Evolutionary conservation across 352 stramenopile genomes (phyloP), one percentile per base, ranked within the genome.

Genomic region (Thraustotheca clavata): DNA sequence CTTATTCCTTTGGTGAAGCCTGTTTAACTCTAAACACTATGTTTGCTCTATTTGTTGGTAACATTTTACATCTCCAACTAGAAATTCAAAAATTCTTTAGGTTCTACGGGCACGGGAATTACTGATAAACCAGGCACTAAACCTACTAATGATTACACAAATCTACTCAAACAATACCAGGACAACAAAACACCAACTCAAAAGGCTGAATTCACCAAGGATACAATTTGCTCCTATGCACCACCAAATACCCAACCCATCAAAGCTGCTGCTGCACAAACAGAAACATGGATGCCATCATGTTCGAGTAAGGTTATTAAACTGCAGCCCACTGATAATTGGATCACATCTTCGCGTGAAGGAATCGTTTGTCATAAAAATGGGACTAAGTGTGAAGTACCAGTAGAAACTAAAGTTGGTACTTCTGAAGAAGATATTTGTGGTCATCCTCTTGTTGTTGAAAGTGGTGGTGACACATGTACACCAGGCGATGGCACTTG

Each of bases 1-100:
- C 85, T 20, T 94, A 94, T 54, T 90, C 85, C 43, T 94, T 87
- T 65, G 85, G 85, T 65, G 72, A 94, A 80, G 85, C 85, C 4
- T 91, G 87, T 54, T 71, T 94, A 39, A 67, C 71, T 4, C 63
- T 52, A 12, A 79, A 82, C 43, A 88, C 82, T 8, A 63, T 79
- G 26, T 92, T 88, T 55, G 79, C 83, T 0, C 89, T 92, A 78
- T 89, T 92, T 43, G 88, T 71, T 49, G 82, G 82, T 89, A 71
- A 26, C 67, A 27, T n/a, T n/a, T n/a, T n/a, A n/a, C n/a, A n/a
- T n/a, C n/a, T n/a, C 39, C 4, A 47, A 1, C 39, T 4, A n/a
- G 20, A 24, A 22, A 47, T 47, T 24, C 39, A 1, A 47, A 47
- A n/a, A 24, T 47, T n/a, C 20, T 47, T 34, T 31, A 22, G 43